Evolutionary conservation across 2,329 filamentous ascomycete genomes (phyloP), one percentile per base, ranked within the genome.

Genomic region (Botryosphaeria agaves): DNA sequence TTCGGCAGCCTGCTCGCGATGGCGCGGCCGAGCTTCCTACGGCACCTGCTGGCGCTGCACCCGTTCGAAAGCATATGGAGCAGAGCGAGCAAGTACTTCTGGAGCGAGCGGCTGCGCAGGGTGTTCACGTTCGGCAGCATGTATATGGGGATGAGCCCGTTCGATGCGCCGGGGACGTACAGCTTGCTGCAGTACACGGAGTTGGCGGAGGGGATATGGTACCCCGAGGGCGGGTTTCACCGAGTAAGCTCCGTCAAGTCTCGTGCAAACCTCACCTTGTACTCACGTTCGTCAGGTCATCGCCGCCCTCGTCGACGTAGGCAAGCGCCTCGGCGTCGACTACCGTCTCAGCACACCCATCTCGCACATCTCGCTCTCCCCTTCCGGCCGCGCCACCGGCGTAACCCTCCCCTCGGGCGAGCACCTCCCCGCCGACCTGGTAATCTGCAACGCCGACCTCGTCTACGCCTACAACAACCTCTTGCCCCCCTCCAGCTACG

Each of bases 111-210:
- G 34, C 45, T 83, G 42, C 59, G 77, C 36, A 56, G 76, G 16
- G 76, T 77, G 0, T 83, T 83, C 39, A 82, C 77, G 0, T 83
- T 83, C 50, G 76, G 70, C 14, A 81, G 73, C 41, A 84, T 83
- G 77, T 83, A 84, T 44, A 77, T 83, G 72, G 78, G 78, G 0
- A 83, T 83, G 77, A 73, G 64, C 32, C 78, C 78, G 0, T 83
- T 77, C 45, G 74, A 80, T 44, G 76, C 78, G 0, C 78, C 77
- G 0, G 76, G 72, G 3, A 82, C 77, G 2, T 83, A 83, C 52
- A 74, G 66, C 29, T 49, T 83, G 35, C 55, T 83, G 30, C 77
- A 82, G 50, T 83, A 82, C 47, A 77, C 77, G 0, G 77, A 83
- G 53, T 53, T 81, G 18, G 72, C 73, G 0, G 75, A 84, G 53